phyloP scores from a whole-genome alignment of 495 filamentous ascomycete species.

The Collariella sp. region DNA sequence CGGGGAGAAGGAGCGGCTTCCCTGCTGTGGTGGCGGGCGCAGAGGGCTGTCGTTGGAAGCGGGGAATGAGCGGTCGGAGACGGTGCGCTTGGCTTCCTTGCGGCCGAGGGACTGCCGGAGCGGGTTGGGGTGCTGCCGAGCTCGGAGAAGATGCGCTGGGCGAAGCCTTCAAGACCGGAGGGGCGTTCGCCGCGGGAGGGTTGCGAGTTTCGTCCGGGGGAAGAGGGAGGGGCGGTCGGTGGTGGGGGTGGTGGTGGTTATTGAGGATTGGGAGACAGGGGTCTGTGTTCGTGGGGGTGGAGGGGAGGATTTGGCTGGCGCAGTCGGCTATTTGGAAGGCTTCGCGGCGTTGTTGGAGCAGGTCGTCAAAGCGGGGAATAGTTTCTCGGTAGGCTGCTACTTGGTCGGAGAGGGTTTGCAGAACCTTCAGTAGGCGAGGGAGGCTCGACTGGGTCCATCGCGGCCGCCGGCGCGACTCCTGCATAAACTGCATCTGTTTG shows the following conservation, averaged over 20 bases:
- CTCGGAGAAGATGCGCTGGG: slow-evolving; percentile 49
- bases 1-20: slow-evolving; percentile 31
- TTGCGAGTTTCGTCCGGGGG: slow-evolving; percentile 30
- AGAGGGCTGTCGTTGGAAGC: slow-evolving; percentile 26
- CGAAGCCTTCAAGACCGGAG: slow-evolving; percentile 45
- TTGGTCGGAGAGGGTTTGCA: slow-evolving; percentile 54
- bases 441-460: slow-evolving; percentile 37
- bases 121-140: slow-evolving; percentile 43
- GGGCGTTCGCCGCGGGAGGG: slow-evolving; percentile 37
- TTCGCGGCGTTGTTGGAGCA: slow-evolving; percentile 63
- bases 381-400: slow-evolving; percentile 57
- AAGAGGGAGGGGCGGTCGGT: slow-evolving; percentile 9
- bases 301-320: slow-evolving; percentile 18
- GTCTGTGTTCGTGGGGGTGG: slow-evolving; percentile 16
- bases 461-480: slow-evolving; percentile 43
- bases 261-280: slow-evolving; percentile 9
- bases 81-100: slow-evolving; percentile 23
- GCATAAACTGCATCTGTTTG: slow-evolving; percentile 36
- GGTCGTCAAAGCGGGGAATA: slow-evolving; percentile 66
- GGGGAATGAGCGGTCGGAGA: slow-evolving; percentile 18
- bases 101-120: slow-evolving; percentile 43
- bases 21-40: slow-evolving; percentile 14
- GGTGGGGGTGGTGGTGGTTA: neutral
- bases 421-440: slow-evolving; percentile 42
- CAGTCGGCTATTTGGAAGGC: slow-evolving; percentile 52